Base-by-base conservation (phyloP, 805 yeast species). In the Pichia scutulata region DNA sequence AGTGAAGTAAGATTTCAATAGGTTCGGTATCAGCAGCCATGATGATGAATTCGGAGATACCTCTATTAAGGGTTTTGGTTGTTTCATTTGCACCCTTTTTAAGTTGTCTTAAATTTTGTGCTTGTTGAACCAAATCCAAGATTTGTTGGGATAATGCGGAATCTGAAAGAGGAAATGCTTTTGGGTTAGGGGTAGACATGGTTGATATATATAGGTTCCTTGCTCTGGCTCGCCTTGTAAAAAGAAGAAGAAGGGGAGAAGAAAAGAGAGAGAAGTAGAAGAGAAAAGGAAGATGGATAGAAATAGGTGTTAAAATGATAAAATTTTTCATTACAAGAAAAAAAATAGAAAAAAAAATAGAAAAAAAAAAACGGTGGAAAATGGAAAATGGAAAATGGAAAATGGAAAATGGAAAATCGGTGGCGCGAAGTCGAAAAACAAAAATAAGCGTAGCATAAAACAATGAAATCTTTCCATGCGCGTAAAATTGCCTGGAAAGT, bases 1-100 rank as follows among this genome's bases (percentile, higher is more conserved):
- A 81, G 71, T 93, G 99, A 73, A 93, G 82, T 68, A 93, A 83
- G 72, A 93, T 92, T 78, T 93, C 99, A 68, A 93, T 90, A 65
- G 99, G 99, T 75, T 90, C 96, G 65, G 99, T 89, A 70, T 93
- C 99, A 64, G 99, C 99, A 60, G 99, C 99, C 97, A 93, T 89
- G 76, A 92, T 88, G 73, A 92, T 90, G 80, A 92, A 92, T 77
- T 92, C 99, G 65, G 97, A 87, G 67, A 92, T 92, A 84, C 99
- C 99, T 80, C 98, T 87, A 86, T 92, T 92, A 76, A 92, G 81
- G 64, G 97, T 92, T 81, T 92, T 92, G 75, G 97, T 93, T 67
- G 98, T 96, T 78, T 93, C 99, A 73, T 93, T 93, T 62, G 99
- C 99, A 75, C 99, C 99, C 75, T 93, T 93, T 82, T 93, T 93